These are phyloP conservation scores for Yamagishiella unicocca DNA, from an alignment of 139 green algal species.

Conservation along the genomic window DNA sequence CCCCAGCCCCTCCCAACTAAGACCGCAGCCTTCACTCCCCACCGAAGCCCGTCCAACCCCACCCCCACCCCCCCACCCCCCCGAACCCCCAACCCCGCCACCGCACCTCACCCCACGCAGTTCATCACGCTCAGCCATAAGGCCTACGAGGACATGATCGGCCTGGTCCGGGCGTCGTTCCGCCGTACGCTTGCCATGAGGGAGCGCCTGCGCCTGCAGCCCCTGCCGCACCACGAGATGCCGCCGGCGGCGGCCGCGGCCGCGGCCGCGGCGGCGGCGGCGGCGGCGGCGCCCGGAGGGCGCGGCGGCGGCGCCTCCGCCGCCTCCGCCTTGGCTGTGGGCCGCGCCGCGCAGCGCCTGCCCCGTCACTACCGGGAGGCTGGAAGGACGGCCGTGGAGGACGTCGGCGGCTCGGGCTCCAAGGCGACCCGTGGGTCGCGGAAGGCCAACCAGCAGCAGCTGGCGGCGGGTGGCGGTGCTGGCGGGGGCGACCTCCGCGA, in stretches of 20 bases:
- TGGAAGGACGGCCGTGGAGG: neutral
- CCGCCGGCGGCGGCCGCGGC: neutral
- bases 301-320: neutral
- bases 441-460: neutral
- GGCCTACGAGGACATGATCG: slow-evolving; percentile 50
- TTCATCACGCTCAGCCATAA: slow-evolving; percentile 54
- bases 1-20: too few species aligned
- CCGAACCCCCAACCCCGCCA: neutral
- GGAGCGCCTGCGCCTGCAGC: slow-evolving; percentile 36
- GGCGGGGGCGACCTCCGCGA: neutral
- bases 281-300: too few species aligned
- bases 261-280: neutral
- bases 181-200: slow-evolving; percentile 29
- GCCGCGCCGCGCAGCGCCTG: slow-evolving; percentile 15
- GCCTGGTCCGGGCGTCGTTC: slow-evolving; percentile 30
- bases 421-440: neutral
- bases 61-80: neutral
- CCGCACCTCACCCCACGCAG: neutral
- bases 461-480: too few species aligned
- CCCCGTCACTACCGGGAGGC: slow-evolving; percentile 19
- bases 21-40: too few species aligned
- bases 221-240: neutral
- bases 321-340: neutral
- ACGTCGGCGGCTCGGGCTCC: neutral
- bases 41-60: too few species aligned